phyloP scores from a whole-genome alignment of 495 filamentous ascomycete species.

The Bacidia rubella region DNA sequence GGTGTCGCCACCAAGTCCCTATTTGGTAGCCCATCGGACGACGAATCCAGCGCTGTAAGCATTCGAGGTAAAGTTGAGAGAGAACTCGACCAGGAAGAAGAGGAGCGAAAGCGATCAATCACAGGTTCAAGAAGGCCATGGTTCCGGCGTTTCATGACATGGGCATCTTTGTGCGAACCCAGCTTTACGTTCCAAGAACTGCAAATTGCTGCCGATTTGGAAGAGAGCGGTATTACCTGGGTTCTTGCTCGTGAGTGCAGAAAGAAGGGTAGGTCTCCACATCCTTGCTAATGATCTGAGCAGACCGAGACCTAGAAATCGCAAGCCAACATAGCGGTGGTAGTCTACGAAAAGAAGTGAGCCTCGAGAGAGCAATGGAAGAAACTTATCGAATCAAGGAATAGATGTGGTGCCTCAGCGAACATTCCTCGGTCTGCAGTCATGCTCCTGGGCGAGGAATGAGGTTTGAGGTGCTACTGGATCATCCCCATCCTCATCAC shows the following conservation, averaged over 20 bases:
- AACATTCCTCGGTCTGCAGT: too few species aligned
- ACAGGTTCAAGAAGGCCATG: slow-evolving; percentile 12
- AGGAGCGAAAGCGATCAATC: slow-evolving; percentile 9
- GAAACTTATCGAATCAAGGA: slow-evolving; percentile 7
- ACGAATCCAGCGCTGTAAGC: neutral
- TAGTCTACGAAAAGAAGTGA: slow-evolving; percentile 1
- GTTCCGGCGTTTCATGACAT: slow-evolving; percentile 10
- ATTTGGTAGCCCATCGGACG: slow-evolving; percentile 4
- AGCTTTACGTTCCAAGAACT: slow-evolving; percentile 12
- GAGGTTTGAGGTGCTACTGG: too few species aligned
- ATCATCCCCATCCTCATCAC: too few species aligned
- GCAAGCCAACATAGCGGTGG: slow-evolving; percentile 13
- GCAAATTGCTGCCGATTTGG: slow-evolving; percentile 14
- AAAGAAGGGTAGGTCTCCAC: neutral
- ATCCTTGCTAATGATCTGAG: slow-evolving; percentile 1
- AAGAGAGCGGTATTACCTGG: slow-evolving; percentile 11
- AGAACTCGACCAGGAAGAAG: slow-evolving; percentile 10
- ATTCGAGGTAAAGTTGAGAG: neutral
- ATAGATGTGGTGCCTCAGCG: too few species aligned
- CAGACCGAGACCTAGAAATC: slow-evolving; percentile 3
- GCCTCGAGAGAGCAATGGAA: slow-evolving; percentile 5
- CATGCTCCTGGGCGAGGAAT: too few species aligned
- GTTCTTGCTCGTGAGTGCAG: slow-evolving; percentile 11
- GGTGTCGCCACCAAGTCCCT: slow-evolving; percentile 5
- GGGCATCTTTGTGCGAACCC: slow-evolving; percentile 6